Evolutionary conservation across 2,329 filamentous ascomycete species (phyloP), one percentile per base, ranked within the genome.

Genomic region (Chalaropsis ovoidea): DNA sequence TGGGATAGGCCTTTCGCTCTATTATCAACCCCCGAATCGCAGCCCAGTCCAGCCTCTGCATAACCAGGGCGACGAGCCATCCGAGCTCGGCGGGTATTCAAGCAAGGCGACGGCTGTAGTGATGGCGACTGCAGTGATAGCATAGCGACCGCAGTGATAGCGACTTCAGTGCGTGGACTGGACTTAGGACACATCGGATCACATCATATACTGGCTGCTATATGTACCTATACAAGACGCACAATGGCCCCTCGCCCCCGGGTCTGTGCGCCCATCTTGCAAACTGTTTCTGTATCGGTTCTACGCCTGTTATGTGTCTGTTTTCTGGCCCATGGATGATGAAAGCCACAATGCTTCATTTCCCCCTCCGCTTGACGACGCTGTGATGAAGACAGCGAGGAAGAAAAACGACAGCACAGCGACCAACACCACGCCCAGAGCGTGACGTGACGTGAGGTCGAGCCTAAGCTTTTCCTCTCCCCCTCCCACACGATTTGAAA

Each of bases 21-120:
- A 58, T 58, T 27, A 39, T 35, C 54, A 58, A 58, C 54, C 10
- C 27, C 31, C 31, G 8, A 35, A n/a, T n/a, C 31, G 11, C 17
- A 31, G 31, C 54, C 54, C 54, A 58, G 54, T 27, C 54, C 54
- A 58, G 54, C 27, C 54, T 58, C 54, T 58, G 54, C 27, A 58
- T 58, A 39, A 39, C 39, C 24, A 58, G 27, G 54, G 8, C 31
- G 27, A 19, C 13, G 15, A 58, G 15, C 54, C n/a, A 47, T 39
- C 35, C 35, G 8, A 39, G 35, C 8, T 8, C 35, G 8, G 35
- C 35, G 8, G 35, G 35, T 39, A 39, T 10, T 39, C 5, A 1
- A 39, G 35, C 5, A 1, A 39, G 35, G 4, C 35, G 35, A 10
- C 35, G 35, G 8, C 5, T 39, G 35, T 39, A 39, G 35, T 31